Conservation (phyloP, 371 early-diverging fungal genomes). For the Mucor plumbeus region DNA sequence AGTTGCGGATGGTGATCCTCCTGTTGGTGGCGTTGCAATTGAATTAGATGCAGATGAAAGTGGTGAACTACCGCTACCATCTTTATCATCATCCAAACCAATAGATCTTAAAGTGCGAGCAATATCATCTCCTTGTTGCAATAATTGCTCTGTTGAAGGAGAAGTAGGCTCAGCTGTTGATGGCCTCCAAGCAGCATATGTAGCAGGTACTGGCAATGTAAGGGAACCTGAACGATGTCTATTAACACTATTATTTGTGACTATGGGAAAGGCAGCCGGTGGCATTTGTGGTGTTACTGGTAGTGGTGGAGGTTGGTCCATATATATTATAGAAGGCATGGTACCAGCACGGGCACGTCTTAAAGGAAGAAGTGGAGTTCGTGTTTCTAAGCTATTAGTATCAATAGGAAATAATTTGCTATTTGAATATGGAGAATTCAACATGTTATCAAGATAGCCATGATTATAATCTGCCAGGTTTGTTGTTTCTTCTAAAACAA, state of each 20-base stretch:
- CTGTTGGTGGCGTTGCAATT: slow-evolving; percentile 25
- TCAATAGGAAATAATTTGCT: not conserved
- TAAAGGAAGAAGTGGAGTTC: slow-evolving; percentile 19
- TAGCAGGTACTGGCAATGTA: slow-evolving; percentile 61
- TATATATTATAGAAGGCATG: slow-evolving; percentile 66
- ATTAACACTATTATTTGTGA: slow-evolving; percentile 13
- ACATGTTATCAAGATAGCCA: slow-evolving; percentile 14
- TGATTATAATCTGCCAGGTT: not conserved
- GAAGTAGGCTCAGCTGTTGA: slow-evolving; percentile 42
- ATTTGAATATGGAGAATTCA: slow-evolving; percentile 6
- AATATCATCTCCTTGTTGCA: slow-evolving; percentile 60
- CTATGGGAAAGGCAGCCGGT: not conserved
- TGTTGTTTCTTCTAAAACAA: slow-evolving; percentile 40
- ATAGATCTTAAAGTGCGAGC: slow-evolving; percentile 76
- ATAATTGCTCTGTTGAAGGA: slow-evolving; percentile 55
- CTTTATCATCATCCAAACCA: slow-evolving; percentile 73
- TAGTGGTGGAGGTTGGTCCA: slow-evolving; percentile 30
- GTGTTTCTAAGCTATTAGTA: not conserved
- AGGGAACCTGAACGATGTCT: slow-evolving; percentile 67
- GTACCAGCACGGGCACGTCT: slow-evolving; percentile 80
- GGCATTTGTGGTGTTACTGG: not conserved
- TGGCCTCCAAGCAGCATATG: slow-evolving; percentile 42
- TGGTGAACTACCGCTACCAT: slow-evolving; percentile 31
- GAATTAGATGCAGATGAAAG: slow-evolving; percentile 30
- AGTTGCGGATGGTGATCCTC: slow-evolving; percentile 26